phyloP scores from a whole-genome alignment of 306 rosid genomes.

The Fragaria ananassa region DNA sequence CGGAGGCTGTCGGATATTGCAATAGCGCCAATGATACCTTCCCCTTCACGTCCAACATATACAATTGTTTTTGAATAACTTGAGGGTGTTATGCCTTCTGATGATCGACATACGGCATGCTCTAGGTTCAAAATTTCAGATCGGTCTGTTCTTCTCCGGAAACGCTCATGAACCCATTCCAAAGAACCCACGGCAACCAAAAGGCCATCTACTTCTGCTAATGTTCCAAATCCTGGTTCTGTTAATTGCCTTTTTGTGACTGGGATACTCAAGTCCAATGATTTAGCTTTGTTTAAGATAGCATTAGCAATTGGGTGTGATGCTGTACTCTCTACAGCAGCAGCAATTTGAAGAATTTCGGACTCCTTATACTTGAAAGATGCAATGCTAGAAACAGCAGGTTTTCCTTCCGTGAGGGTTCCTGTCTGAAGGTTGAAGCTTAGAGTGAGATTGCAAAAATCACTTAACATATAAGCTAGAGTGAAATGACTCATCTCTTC shows the following conservation, averaged over 20 bases:
- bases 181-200: constrained; percentile 85
- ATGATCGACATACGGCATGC: constrained; percentile 47
- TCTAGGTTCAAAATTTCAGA: constrained; percentile 58
- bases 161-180: constrained; percentile 72
- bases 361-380: constrained; percentile 60
- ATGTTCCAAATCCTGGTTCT: constrained; percentile 93
- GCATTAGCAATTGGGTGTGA: constrained; percentile 98
- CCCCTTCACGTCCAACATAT: constrained; percentile 93
- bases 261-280: constrained; percentile 66
- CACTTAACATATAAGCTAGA: not conserved
- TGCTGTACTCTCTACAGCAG: constrained; percentile 97
- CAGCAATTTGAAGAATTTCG: constrained; percentile 82
- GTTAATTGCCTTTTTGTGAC: constrained; percentile 67
- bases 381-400: constrained; percentile 63
- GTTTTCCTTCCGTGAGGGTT: constrained; percentile 95
- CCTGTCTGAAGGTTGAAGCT: constrained; percentile 73
- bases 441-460: constrained; percentile 25
- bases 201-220: constrained; percentile 77
- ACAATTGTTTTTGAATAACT: constrained; percentile 77
- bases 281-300: constrained; percentile 69
- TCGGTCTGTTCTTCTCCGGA: constrained; percentile 41
- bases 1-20: constrained; percentile 86
- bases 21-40: constrained; percentile 83
- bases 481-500: not conserved
- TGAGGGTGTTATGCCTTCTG: constrained; percentile 42